Conservation (phyloP, 352 stramenopile genomes). For the Phytophthora europaea region DNA sequence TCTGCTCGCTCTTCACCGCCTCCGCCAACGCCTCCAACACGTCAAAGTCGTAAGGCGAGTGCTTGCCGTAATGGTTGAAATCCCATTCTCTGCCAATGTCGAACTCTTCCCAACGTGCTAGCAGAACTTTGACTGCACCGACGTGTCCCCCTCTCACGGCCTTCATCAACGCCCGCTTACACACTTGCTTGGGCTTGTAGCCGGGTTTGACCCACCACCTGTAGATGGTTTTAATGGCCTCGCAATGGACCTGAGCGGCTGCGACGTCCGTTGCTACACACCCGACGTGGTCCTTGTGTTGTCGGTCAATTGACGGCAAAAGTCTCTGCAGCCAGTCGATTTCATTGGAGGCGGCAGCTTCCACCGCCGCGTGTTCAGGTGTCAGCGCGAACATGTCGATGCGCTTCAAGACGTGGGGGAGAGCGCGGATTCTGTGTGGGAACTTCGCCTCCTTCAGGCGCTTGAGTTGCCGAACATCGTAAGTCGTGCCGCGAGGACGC, state of each 20-base stretch:
- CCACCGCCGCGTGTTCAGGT: neutral
- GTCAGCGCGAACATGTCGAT: neutral
- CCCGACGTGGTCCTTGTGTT: conserved; percentile 5
- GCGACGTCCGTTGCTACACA: neutral
- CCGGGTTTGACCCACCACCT: conserved; percentile 6
- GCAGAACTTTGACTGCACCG: neutral
- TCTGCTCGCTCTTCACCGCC: conserved; percentile 1
- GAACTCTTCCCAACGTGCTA: conserved; percentile 6
- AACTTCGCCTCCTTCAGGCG: neutral
- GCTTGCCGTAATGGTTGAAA: neutral
- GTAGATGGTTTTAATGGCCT: conserved; percentile 1
- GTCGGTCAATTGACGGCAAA: neutral
- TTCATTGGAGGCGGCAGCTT: conserved; percentile 8
- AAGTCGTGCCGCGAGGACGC: neutral
- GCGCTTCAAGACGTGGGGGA: conserved; percentile 3
- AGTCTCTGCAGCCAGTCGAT: conserved; percentile 3
- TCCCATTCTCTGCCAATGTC: neutral
- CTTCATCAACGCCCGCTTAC: neutral
- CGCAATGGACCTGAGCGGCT: neutral
- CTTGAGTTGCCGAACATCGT: neutral
- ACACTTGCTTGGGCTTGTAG: neutral
- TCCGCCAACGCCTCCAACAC: conserved; percentile 2
- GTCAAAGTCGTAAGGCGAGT: conserved; percentile 5
- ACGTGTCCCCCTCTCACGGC: neutral
- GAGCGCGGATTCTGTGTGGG: neutral